Evolutionary conservation across 352 stramenopile genomes (phyloP), one percentile per base, ranked within the genome.

Genomic region (Blastocystis sp.): DNA sequence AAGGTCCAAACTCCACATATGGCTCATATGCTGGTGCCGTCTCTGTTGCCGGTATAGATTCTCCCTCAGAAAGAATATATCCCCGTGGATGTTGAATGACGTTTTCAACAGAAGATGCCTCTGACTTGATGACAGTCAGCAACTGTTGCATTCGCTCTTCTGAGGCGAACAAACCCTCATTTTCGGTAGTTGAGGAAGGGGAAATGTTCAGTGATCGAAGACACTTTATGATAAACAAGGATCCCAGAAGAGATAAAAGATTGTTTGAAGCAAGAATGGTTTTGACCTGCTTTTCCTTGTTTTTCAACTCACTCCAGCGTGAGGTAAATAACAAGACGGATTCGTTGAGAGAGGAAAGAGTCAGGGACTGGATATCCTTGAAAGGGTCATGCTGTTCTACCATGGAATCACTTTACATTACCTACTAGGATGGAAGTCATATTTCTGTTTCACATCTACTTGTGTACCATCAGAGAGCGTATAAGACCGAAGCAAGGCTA

Each of bases 401-500:
- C 13, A 59, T n/a, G 20, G n/a, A 26, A 63, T 81, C 8, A 63
- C 16, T 11, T n/a, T 26, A 63, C 13, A n/a, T 11, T n/a, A 20
- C n/a, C 2, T 78, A 88, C 76, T 68, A 5, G 76, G 47, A 24
- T 70, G 76, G 30, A 96, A 91, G 0, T 93, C 93, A 78, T 96
- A 96, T 55, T 93, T 87, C 69, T 96, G 93, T 65, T 94, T 94
- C 65, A 96, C 94, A n/a, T 93, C 94, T 91, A 96, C 94, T 90
- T 94, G 95, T 47, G 95, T 94, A 75, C 95, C 93, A 90, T 96
- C 94, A 55, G 95, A 93, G 85, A 95, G 95, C 87, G 92, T 93
- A 90, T 96, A 94, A 30, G 94, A 95, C 59, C 94, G 93, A 89
- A 96, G 90, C 43, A 96, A 91, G 76, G 93, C 94, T 53, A 96